Evolutionary conservation across 768 basidiomycete genomes (phyloP).

Genomic region (Termitomyces sp.): DNA sequence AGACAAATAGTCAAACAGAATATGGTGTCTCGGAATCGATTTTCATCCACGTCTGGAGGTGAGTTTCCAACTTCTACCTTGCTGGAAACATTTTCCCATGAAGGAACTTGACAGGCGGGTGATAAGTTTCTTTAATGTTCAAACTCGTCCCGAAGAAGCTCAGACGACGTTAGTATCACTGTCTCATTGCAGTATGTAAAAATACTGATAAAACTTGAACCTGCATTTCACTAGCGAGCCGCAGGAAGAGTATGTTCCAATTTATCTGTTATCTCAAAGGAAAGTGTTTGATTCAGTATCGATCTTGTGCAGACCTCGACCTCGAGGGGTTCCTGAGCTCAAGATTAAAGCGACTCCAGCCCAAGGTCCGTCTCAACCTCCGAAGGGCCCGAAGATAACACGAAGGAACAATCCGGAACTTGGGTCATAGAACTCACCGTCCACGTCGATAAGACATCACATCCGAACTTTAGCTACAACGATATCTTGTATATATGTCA

Average conservation of each 20-base stretch:
- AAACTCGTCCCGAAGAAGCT: not conserved
- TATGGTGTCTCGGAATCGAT: not conserved
- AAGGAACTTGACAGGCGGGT: not conserved
- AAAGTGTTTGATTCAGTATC: not conserved
- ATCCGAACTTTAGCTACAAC: not conserved
- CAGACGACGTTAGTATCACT: not conserved
- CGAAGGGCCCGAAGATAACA: not conserved
- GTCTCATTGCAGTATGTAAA: not conserved
- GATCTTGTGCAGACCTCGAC: not conserved
- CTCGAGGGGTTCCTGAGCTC: not conserved
- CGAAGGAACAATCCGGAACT: not conserved
- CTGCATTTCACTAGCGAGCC: not conserved
- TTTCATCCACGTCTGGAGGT: not conserved
- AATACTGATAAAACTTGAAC: not conserved
- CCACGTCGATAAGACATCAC: no score
- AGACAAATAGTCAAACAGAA: not conserved
- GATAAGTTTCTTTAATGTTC: not conserved
- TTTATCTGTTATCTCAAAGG: not conserved
- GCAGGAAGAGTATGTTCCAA: not conserved
- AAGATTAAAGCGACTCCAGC: not conserved
- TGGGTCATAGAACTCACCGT: not conserved
- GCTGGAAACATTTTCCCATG: not conserved
- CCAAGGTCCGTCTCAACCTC: not conserved
- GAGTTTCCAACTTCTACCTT: not conserved
- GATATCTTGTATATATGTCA: not conserved